Evolutionary conservation across 2,329 filamentous ascomycete genomes (phyloP), one percentile per base, ranked within the genome.

Genomic region (Penicillium sumatraense): DNA sequence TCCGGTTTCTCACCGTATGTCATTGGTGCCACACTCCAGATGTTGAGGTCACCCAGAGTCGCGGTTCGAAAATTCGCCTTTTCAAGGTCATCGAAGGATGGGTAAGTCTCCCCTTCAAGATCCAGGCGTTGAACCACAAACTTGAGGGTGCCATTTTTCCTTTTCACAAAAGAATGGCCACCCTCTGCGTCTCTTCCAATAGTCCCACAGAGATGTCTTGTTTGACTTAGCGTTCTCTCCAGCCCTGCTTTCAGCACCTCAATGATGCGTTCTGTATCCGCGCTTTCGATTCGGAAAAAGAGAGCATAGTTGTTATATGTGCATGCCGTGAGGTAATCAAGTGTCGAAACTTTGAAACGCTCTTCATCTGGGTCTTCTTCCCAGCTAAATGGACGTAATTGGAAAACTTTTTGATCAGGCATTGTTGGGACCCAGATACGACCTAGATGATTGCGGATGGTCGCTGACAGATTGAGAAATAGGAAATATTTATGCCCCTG

Each of bases 101-200:
- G 74, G 33, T 71, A 73, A 38, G 29, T 45, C 14, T 74, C 68
- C 1, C 71, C 67, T 0, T 68, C 64, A 0, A 57, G 31, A 51
- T 79, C 75, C 3, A 78, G 70, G 54, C 69, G 68, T 45, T 78
- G 74, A 1, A 78, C 61, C 3, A 73, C 29, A n/a, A 78, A 69
- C 1, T 60, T 49, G 1, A 75, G 70, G 0, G 72, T 75, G 53
- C 64, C 70, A 16, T 73, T 63, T 36, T 58, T 69, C 31, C 53
- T 71, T 53, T 72, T 78, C 9, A 69, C 65, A 31, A 77, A 75
- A 0, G 68, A 75, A 49, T 76, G 67, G 10, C 70, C 72, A 4
- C 72, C 73, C 0, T 58, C 47, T 0, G 64, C 40, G 14, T 78
- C 70, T 35, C 70, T 69, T 53, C 79, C 77, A 38, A 80, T 76